Evolutionary conservation across 805 yeast species (phyloP), one percentile per base, ranked within the genome.

Genomic region (Hemisphaericaspora nanyangensis): DNA sequence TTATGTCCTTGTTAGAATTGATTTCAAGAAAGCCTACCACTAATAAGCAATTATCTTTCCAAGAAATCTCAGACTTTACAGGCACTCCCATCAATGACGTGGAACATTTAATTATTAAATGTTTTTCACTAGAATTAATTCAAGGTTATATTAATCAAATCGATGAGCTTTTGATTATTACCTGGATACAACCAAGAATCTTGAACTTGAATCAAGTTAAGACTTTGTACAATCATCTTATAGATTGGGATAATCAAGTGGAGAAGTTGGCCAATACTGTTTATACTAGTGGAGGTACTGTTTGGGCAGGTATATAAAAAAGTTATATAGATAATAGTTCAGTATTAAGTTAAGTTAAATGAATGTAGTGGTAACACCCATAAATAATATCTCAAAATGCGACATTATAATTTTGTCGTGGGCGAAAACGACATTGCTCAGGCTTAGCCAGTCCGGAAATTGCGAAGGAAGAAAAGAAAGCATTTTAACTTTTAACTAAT

Each of bases 151-250:
- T 93, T 51, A 95, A 93, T 59, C 95, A 93, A 66, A 86, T 89
- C 31, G 77, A 78, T 35, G 78, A 82, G 59, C 68, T 82, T 11
- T 85, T 93, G 40, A 80, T 83, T 25, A 80, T 93, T 34, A 80
- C 85, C 19, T 93, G 99, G 99, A 82, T 91, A 45, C 98, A 93
- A 70, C 98, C 99, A 43, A 76, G 98, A 54, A 86, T 89, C 39
- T 82, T 93, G 74, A 87, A 87, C 54, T 72, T 70, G 46, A 77
- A 77, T 31, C 99, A 93, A 70, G 84, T 91, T 42, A 76, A 72
- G 41, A 72, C 73, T 31, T 87, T 93, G 85, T 79, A 80, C 48
- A 71, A 73, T 37, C 84, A 85, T 52, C 74, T 93, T 55, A 70
- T 71, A 19, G 72, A 70, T 37, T 93, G 99, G 99, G 82, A 85